A percentile compares a stretch with the other conserved stretches of the same genome.
Evolutionary conservation across 345 rosid genomes (phyloP).

Genomic region (Citrus maxima): DNA sequence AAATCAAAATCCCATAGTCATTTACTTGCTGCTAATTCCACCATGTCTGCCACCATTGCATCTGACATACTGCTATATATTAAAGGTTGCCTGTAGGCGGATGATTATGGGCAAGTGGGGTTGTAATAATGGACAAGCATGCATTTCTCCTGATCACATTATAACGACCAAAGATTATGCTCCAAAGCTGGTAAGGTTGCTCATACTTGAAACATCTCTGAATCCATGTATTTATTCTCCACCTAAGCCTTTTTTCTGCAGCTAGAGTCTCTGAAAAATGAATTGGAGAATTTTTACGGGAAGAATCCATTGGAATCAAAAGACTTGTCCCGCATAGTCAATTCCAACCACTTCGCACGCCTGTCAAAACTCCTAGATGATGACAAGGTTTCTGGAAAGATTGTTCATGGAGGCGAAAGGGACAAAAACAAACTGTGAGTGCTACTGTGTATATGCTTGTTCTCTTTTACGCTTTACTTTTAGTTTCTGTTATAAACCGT

Average conservation of each 20-base stretch:
- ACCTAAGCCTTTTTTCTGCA: slow-evolving; percentile 27
- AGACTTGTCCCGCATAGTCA: slow-evolving; percentile 82
- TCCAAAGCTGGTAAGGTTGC: slow-evolving; percentile 62
- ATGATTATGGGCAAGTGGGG: slow-evolving; percentile 94
- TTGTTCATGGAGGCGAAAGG: slow-evolving; percentile 77
- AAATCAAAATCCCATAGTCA: neutral
- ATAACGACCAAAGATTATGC: slow-evolving; percentile 70
- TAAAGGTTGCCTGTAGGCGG: slow-evolving; percentile 71
- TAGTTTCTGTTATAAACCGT: neutral
- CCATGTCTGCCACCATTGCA: neutral
- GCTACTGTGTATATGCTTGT: neutral
- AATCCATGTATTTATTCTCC: neutral
- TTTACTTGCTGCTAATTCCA: slow-evolving; percentile 5
- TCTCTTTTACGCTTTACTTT: neutral
- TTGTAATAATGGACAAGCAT: slow-evolving; percentile 87
- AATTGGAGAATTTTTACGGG: slow-evolving; percentile 72
- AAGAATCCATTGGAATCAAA: slow-evolving; percentile 72
- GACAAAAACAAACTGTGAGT: slow-evolving; percentile 72
- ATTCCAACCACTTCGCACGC: slow-evolving; percentile 74
- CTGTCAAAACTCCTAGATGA: slow-evolving; percentile 77
- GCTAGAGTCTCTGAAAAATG: slow-evolving; percentile 63
- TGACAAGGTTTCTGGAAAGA: slow-evolving; percentile 73
- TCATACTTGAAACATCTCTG: slow-evolving; percentile 10
- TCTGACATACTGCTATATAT: slow-evolving; percentile 15
- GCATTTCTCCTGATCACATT: slow-evolving; percentile 83